phyloP scores from a whole-genome alignment of 345 rosid species.

The Salix purpurea region DNA sequence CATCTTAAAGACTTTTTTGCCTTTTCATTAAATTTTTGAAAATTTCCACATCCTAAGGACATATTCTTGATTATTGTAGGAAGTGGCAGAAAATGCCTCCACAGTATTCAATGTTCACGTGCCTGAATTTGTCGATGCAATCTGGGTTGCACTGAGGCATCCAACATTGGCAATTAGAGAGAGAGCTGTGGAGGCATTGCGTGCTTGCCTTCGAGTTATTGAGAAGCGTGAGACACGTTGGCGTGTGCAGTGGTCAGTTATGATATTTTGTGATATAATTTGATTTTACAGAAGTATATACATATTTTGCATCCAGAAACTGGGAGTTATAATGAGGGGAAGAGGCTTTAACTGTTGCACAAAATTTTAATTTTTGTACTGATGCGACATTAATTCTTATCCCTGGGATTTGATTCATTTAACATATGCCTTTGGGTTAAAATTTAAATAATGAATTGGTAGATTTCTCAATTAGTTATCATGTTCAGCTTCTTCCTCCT shows the following conservation, averaged over 20 bases:
- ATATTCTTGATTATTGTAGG: conserved; percentile 40
- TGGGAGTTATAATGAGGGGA: neutral
- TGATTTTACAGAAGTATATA: neutral
- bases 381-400: too few species aligned
- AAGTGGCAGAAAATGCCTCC: conserved; percentile 99
- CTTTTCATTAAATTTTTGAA: neutral
- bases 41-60: neutral
- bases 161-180: conserved; percentile 83
- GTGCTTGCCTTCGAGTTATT: conserved; percentile 98
- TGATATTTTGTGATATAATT: neutral
- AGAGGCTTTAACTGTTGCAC: too few species aligned
- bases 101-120: conserved; percentile 97
- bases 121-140: conserved; percentile 92
- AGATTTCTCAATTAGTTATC: too few species aligned
- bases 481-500: too few species aligned
- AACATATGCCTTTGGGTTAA: too few species aligned
- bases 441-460: too few species aligned
- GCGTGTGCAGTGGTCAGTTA: conserved; percentile 94
- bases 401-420: too few species aligned
- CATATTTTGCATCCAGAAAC: neutral
- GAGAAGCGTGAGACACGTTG: conserved; percentile 99
- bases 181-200: conserved; percentile 95
- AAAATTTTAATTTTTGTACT: too few species aligned
- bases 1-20: neutral
- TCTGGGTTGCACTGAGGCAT: conserved; percentile 98